Conservation (phyloP, 371 early-diverging fungal species). For the Lichtheimia corymbifera region DNA sequence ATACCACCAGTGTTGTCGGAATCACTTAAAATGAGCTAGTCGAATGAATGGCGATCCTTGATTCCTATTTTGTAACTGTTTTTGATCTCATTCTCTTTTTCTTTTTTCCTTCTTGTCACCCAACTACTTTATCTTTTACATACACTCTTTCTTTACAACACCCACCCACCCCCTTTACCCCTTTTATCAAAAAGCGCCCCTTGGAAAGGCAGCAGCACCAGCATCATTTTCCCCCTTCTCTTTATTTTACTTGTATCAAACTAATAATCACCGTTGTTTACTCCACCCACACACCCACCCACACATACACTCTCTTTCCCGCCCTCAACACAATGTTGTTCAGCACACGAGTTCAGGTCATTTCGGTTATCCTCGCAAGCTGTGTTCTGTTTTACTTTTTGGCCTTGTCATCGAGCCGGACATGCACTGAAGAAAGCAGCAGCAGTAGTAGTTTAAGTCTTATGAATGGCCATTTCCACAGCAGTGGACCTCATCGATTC, state of each 20-base stretch:
- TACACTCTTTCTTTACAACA: neutral
- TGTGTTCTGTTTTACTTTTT: conserved; percentile 27
- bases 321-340: conserved; percentile 19
- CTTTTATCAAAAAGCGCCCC: neutral
- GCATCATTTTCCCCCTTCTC: neutral
- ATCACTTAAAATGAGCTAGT: no score
- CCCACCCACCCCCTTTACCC: neutral
- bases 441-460: conserved; percentile 1
- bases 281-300: conserved; percentile 1
- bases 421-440: conserved; percentile 19
- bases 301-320: conserved; percentile 1
- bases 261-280: conserved; percentile 1
- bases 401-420: conserved; percentile 18
- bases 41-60: no score
- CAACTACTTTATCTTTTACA: conserved; percentile 2
- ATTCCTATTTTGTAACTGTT: no score
- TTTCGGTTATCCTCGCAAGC: conserved; percentile 18
- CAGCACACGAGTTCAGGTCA: conserved; percentile 25
- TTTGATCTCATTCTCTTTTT: neutral
- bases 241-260: conserved; percentile 6
- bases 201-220: neutral
- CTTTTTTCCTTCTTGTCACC: neutral
- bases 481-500: conserved; percentile 10
- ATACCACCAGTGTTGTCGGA: no score
- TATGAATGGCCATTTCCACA: conserved; percentile 7